phyloP scores from a whole-genome alignment of 208 protist species.

The Naegleria lovaniensis region DNA sequence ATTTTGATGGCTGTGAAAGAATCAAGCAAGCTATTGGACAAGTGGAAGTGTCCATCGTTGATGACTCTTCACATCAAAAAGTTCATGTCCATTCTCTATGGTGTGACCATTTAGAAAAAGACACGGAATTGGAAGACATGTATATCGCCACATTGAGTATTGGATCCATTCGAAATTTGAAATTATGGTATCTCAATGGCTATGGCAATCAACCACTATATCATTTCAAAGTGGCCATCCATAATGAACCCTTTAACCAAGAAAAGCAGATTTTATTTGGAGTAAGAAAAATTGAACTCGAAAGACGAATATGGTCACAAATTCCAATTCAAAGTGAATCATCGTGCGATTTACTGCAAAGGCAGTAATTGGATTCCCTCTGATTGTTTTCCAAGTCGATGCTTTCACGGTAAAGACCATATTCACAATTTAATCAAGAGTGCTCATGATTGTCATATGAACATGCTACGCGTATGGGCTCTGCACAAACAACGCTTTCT shows the following conservation, averaged over 20 bases:
- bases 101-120: neutral
- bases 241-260: too few relatives aligned
- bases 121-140: neutral
- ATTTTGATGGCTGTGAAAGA: neutral
- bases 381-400: neutral
- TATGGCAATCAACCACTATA: neutral
- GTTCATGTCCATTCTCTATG: neutral
- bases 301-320: neutral
- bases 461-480: neutral
- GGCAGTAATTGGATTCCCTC: neutral
- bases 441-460: neutral
- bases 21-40: neutral
- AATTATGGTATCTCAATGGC: conserved; percentile 11
- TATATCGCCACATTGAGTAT: neutral
- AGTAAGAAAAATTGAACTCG: neutral
- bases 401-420: neutral
- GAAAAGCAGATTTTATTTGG: neutral
- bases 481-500: too few relatives aligned
- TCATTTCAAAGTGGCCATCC: neutral
- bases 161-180: neutral
- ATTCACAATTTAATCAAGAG: neutral
- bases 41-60: neutral
- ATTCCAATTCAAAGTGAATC: conserved; percentile 1
- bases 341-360: neutral
- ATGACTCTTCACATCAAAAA: neutral